Base-by-base conservation (phyloP, 164 flowering plant genomes). In the Houttuynia cordata region DNA sequence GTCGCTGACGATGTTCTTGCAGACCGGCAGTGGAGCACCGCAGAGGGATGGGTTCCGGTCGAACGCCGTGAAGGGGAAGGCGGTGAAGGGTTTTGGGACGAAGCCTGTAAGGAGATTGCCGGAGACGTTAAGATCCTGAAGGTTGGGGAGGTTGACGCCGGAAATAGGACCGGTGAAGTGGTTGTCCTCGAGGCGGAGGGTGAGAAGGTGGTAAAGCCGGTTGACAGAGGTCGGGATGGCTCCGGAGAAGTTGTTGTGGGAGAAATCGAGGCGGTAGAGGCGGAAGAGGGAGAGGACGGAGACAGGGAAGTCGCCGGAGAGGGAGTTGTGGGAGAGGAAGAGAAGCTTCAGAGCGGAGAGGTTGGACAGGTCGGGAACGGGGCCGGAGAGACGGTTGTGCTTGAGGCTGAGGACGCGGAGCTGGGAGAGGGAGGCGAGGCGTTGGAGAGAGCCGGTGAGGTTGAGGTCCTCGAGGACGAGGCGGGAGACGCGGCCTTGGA, bases 181-280 rank as follows among this genome's bases (percentile, higher is more conserved):
- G 71, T 91, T 91, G 42, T 45, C 80, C 42, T 91, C 90, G 10
- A 88, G 75, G 10, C 87, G 74, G n/a, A 91, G 78, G 37, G 94
- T 86, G 19, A 88, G 73, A 10, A 91, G 71, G 41, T 73, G 89
- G 0, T 80, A 71, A 66, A 91, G 56, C 24, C 62, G 74, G 80
- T 76, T 79, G 17, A 83, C 60, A 0, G 57, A 40, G 9, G 45
- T 57, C 61, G 94, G 92, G 65, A 88, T 72, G 66, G 57, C 58
- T 10, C 94, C 96, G 61, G 88, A 72, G 23, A 88, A 63, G 64
- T 73, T 70, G 71, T 91, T 91, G 69, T 62, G 62, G 10, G 97
- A 86, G 60, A 91, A 82, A 73, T 91, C 97, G 53, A 91, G 81
- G 13, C 92, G 83, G 76, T 77, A 79, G 1, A 90, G 82, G n/a